Evolutionary conservation across 1,284 basidiomycete genomes (phyloP).

Genomic region (Austroboletus niveus): DNA sequence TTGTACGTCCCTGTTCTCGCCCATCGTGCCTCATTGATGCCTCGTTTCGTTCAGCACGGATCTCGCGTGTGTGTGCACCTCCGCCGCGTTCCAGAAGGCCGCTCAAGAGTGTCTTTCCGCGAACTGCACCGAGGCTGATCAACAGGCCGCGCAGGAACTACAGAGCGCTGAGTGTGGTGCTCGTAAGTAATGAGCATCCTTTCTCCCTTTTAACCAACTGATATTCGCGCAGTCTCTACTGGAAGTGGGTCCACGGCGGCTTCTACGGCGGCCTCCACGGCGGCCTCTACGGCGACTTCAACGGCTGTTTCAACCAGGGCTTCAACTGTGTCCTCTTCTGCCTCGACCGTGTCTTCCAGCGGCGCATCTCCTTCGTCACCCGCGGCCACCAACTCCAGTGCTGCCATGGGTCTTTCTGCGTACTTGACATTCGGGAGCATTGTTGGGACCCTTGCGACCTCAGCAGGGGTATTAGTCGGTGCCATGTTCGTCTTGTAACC

Average conservation of each 20-base stretch:
- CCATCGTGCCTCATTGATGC: not conserved
- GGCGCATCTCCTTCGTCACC: not conserved
- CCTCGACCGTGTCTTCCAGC: not conserved
- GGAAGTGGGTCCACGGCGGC: not conserved
- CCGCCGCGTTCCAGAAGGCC: constrained; percentile 20
- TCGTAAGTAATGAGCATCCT: constrained; percentile 4
- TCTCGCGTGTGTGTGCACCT: constrained; percentile 20
- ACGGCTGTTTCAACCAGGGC: not conserved
- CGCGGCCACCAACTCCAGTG: constrained; percentile 9
- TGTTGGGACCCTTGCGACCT: constrained; percentile 25
- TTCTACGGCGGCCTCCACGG: not conserved
- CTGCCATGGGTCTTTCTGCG: constrained; percentile 15
- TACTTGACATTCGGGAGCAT: constrained; percentile 18
- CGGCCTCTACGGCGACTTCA: not conserved
- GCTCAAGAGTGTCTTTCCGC: constrained; percentile 11
- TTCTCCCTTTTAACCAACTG: not conserved
- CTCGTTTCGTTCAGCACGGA: constrained; percentile 16
- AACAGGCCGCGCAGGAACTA: constrained; percentile 4
- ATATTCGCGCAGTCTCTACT: not conserved
- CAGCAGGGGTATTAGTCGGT: constrained; percentile 26
- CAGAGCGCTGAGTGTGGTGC: constrained; percentile 10
- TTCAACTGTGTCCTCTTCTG: not conserved
- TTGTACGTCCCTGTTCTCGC: constrained; percentile 12
- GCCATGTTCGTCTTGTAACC: constrained; percentile 25
- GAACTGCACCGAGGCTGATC: constrained; percentile 16